Evolutionary conservation across 108 stramenopile genomes (phyloP), one percentile per base, ranked within the genome.

Genomic region (Fistulifera pelliculosa): DNA sequence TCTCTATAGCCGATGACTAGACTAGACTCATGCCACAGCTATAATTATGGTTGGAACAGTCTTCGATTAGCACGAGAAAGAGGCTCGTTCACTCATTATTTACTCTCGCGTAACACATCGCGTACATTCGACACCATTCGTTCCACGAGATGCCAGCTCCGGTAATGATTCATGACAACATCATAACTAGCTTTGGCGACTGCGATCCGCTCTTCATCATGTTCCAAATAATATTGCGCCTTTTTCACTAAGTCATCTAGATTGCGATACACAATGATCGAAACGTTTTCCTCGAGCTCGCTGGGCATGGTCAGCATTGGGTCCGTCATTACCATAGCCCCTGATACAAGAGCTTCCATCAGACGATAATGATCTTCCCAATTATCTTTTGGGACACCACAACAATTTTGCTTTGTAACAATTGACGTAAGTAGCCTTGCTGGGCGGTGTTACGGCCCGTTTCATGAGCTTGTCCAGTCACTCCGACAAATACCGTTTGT

Each of bases 351-450:
- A 0, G 67, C 60, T 59, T 85, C 83, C 58, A 76, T 71, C 26
- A 85, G 52, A 38, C 79, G 66, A 38, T 64, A 73, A 21, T 80
- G 79, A 28, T 75, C 83, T 62, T 85, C 83, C 79, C 76, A 80
- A 43, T 66, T 56, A 52, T 85, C 83, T 77, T 53, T 57, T 85
- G 83, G 11, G 79, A 52, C 11, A 80, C 47, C 1, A 85, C 79
- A 10, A 85, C 69, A 41, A 85, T 73, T 47, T 80, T 80, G 49
- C 52, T 69, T 16, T 26, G 21, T 42, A 80, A 23, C 51, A 85
- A 12, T 35, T 35, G 3, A 8, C 8, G 31, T 8, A 35, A 8
- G 8, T 35, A 35, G 31, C 31, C 64, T 22, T 47, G 27, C 21
- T 26, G 48, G 48, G 50, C 58, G 15, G 5, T 6, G 10, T 51